Base-by-base conservation (phyloP, 495 filamentous ascomycete genomes). In the Podospora conica region DNA sequence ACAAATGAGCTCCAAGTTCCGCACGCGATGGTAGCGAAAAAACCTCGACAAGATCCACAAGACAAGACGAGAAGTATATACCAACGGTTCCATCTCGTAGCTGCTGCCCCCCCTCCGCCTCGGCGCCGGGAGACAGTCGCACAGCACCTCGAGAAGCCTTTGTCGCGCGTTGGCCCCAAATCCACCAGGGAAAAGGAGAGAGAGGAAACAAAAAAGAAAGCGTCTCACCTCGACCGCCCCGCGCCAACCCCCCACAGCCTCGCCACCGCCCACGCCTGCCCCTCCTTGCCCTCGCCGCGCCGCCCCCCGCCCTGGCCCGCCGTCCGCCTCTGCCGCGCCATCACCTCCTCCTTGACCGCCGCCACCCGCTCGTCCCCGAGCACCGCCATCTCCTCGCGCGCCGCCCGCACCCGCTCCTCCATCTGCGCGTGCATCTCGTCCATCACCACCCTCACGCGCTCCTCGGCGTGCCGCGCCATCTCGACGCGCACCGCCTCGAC, bases 251-350 rank as follows among this genome's bases (percentile, higher is more conserved):
- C 65, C 65, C 65, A 66, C 58, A 66, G 20, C 53, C 65, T 56
- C 18, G 65, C 65, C 24, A 66, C 65, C 1, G 65, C 65, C 65
- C 65, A 66, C 25, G 58, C 58, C 58, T 66, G 58, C 58, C 53
- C 18, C 24, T 28, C 25, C 61, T n/a, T n/a, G n/a, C 40, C 40
- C 60, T 55, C 58, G 0, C 23, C 8, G 55, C 11, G 21, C 12
- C 54, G 21, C 20, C 40, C 28, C 10, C 25, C 28, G 27, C 48
- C 20, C 23, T 27, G 18, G 9, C 15, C 62, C 20, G 56, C n/a
- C 61, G 28, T 48, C 23, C 20, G 22, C 22, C 40, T 9, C 23
- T 55, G 33, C 25, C 24, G 3, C 27, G 56, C 62, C 24, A 24
- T 9, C 27, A 54, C 54, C 62, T 64, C 54, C 53, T 28, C 20